A percentile compares a stretch with the other conserved stretches of the same genome.
These are phyloP conservation scores for Rhizopus arrhizus DNA, from an alignment of 371 early-diverging fungal genomes.

Conservation along the genomic window DNA sequence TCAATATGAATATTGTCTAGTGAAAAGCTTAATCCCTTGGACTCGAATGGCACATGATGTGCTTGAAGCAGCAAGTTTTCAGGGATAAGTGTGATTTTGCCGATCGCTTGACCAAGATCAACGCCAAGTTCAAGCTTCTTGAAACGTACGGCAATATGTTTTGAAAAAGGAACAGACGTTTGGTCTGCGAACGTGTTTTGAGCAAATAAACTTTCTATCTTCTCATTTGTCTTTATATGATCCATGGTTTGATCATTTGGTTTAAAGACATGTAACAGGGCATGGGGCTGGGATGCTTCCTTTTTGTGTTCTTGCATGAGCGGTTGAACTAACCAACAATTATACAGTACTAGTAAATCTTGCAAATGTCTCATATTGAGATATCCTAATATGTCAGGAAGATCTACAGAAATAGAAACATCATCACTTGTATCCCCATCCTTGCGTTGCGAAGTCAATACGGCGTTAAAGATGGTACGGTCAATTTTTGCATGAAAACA, in stretches of 20 bases:
- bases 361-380: slow-evolving; percentile 81
- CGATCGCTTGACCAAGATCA: slow-evolving; percentile 80
- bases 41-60: slow-evolving; percentile 49
- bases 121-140: slow-evolving; percentile 58
- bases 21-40: slow-evolving; percentile 44
- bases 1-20: slow-evolving; percentile 48
- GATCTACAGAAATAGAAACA: slow-evolving; percentile 62
- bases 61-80: slow-evolving; percentile 49
- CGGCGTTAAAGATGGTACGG: slow-evolving; percentile 60
- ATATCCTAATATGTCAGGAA: slow-evolving; percentile 56
- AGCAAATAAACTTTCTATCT: too few species aligned
- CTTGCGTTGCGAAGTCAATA: slow-evolving; percentile 53
- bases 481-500: slow-evolving; percentile 69
- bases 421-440: slow-evolving; percentile 45
- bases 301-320: neutral
- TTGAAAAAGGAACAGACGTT: slow-evolving; percentile 46
- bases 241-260: neutral
- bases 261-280: neutral
- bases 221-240: slow-evolving; percentile 1
- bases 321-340: slow-evolving; percentile 65
- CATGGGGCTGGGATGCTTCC: neutral
- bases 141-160: slow-evolving; percentile 55
- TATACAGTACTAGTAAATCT: slow-evolving; percentile 70
- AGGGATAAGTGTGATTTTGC: slow-evolving; percentile 59
- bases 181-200: neutral